These are phyloP conservation scores for Blumeria graminis DNA, from an alignment of 2,329 filamentous ascomycete species.

Conservation along the genomic window DNA sequence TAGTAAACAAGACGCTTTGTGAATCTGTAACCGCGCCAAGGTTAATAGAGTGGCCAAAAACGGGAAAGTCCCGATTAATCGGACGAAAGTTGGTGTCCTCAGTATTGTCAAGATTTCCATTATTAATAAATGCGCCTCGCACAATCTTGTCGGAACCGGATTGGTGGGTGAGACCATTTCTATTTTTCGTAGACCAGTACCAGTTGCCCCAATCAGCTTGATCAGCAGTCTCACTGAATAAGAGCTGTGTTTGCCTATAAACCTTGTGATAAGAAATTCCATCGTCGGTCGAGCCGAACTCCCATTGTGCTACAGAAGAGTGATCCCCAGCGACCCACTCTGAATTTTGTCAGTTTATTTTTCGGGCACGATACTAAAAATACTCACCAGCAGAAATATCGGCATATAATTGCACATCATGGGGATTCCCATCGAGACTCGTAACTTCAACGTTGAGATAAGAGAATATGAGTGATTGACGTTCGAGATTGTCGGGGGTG, in stretches of 20 bases:
- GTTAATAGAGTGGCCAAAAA: slow-evolving; percentile 53
- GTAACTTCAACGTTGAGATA: slow-evolving; percentile 40
- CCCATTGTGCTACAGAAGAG: slow-evolving; percentile 33
- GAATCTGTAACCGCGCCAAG: slow-evolving; percentile 18
- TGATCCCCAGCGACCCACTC: slow-evolving; percentile 49
- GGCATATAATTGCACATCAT: slow-evolving; percentile 46
- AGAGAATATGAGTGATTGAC: slow-evolving; percentile 46
- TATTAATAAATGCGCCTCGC: slow-evolving; percentile 38
- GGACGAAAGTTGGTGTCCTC: slow-evolving; percentile 40
- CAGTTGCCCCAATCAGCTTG: slow-evolving; percentile 63
- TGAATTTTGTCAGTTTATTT: slow-evolving; percentile 14
- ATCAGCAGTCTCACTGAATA: slow-evolving; percentile 44
- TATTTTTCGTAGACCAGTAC: slow-evolving; percentile 44
- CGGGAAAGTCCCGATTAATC: slow-evolving; percentile 48
- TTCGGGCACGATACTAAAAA: neutral
- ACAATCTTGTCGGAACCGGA: slow-evolving; percentile 42
- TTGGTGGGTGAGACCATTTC: slow-evolving; percentile 36
- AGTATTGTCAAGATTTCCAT: slow-evolving; percentile 35
- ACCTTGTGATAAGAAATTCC: slow-evolving; percentile 40
- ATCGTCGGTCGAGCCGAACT: slow-evolving; percentile 23
- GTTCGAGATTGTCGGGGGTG: slow-evolving; percentile 36
- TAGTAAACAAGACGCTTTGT: slow-evolving; percentile 38
- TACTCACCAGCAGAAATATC: slow-evolving; percentile 43
- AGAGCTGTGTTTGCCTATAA: slow-evolving; percentile 30
- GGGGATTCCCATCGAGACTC: slow-evolving; percentile 34